Conservation (phyloP, 179 eudicot species). For the Amaranthus tricolor region DNA sequence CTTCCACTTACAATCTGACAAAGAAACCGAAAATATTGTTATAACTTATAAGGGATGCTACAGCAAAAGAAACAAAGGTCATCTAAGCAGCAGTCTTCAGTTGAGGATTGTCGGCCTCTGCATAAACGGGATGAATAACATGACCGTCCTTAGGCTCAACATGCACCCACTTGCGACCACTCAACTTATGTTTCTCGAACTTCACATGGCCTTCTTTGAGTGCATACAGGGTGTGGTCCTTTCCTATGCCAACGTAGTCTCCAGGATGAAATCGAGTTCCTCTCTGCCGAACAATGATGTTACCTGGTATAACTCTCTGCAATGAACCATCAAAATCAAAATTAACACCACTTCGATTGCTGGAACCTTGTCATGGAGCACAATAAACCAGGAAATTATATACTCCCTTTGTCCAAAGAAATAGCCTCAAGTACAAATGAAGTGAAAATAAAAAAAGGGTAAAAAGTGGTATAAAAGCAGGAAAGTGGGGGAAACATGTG, state of each 20-base stretch:
- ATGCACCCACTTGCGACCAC: constrained; percentile 91
- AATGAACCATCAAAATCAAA: constrained; percentile 7
- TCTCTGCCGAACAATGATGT: constrained; percentile 82
- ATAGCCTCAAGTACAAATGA: too few species aligned
- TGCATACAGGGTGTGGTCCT: constrained; percentile 79
- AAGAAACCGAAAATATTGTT: background rate
- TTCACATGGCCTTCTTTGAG: constrained; percentile 73
- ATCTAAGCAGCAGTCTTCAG: constrained; percentile 23
- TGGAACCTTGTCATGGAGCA: too few species aligned
- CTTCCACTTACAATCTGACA: background rate
- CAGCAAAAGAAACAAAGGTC: background rate
- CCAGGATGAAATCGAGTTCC: constrained; percentile 94
- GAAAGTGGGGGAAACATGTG: too few species aligned
- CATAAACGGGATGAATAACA: constrained; percentile 70
- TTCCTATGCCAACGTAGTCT: constrained; percentile 81
- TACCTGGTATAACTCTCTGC: constrained; percentile 89
- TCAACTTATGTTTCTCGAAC: constrained; percentile 78
- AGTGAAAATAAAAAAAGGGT: too few species aligned
- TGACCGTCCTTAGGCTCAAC: constrained; percentile 90
- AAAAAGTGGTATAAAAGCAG: too few species aligned
- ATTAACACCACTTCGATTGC: background rate
- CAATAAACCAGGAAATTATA: too few species aligned
- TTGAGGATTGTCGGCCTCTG: constrained; percentile 11
- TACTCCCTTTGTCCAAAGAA: too few species aligned
- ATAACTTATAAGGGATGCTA: background rate